These are phyloP conservation scores for Byssothecium circinans DNA, from an alignment of 2,329 filamentous ascomycete genomes.

Conservation along the genomic window DNA sequence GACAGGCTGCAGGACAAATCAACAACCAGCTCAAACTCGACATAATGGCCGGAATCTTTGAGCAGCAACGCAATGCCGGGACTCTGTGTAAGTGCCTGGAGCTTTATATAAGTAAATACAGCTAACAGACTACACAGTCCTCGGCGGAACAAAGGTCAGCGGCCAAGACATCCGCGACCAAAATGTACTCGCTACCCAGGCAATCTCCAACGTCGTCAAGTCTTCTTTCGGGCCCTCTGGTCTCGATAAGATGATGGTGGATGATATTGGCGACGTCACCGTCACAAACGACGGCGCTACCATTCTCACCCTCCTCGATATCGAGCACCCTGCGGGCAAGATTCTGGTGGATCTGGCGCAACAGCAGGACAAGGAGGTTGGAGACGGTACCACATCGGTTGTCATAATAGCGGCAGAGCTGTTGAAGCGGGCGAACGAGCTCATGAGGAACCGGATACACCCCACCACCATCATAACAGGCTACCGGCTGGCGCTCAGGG, in stretches of 20 bases:
- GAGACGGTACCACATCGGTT: conserved; percentile 96
- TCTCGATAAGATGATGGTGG: conserved; percentile 99
- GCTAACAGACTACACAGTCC: conserved; percentile 58
- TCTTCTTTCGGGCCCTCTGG: conserved; percentile 97
- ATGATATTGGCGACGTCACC: conserved; percentile 98
- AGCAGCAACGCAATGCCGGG: conserved; percentile 87
- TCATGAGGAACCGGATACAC: conserved; percentile 99
- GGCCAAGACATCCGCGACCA: conserved; percentile 96
- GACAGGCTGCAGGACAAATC: conserved; percentile 32
- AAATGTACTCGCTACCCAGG: conserved; percentile 94
- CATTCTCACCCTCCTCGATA: conserved; percentile 90
- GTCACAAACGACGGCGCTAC: conserved; percentile 99
- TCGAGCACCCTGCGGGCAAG: conserved; percentile 97
- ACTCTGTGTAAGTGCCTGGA: conserved; percentile 70
- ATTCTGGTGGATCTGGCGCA: conserved; percentile 97
- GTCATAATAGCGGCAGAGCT: conserved; percentile 97
- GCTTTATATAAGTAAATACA: neutral
- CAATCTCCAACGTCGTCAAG: conserved; percentile 98
- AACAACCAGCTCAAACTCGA: conserved; percentile 31
- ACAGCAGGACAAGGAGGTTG: conserved; percentile 98
- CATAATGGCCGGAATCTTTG: conserved; percentile 91
- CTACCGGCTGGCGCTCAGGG: conserved; percentile 90
- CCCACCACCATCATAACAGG: conserved; percentile 99
- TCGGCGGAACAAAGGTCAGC: conserved; percentile 96
- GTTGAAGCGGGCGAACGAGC: conserved; percentile 88